Conservation (phyloP, 345 rosid genomes). For the Turritis glabra region DNA sequence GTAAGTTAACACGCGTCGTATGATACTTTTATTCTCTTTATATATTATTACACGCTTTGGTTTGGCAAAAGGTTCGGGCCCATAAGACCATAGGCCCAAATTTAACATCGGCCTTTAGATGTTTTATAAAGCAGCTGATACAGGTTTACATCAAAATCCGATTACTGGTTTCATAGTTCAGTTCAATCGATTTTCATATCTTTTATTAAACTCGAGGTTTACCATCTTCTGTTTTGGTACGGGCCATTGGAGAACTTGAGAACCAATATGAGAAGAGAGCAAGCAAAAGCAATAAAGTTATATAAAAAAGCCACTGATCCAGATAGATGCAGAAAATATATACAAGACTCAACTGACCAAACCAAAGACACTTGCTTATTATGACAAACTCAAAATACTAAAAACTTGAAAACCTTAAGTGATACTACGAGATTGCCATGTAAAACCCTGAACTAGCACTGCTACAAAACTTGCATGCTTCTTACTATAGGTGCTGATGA, state of each 20-base stretch:
- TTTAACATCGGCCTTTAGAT: background rate
- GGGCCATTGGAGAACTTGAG: background rate
- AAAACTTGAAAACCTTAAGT: conserved; percentile 16
- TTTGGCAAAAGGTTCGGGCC: background rate
- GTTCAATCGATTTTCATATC: background rate
- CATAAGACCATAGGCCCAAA: background rate
- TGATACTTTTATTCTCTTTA: background rate
- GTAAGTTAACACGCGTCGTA: background rate
- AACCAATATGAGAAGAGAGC: background rate
- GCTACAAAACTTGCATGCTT: conserved; percentile 67
- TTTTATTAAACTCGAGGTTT: no score
- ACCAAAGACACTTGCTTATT: conserved; percentile 30
- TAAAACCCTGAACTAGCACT: conserved; percentile 42
- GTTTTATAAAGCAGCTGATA: background rate
- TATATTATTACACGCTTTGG: background rate
- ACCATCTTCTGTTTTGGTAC: no score
- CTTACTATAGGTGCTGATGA: conserved; percentile 34
- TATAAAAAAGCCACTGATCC: conserved; percentile 13
- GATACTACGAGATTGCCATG: conserved; percentile 27
- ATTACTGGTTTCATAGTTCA: no score
- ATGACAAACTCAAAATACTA: conserved; percentile 18
- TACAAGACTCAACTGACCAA: conserved; percentile 32
- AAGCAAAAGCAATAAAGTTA: background rate
- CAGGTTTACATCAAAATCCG: background rate
- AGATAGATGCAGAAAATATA: conserved; percentile 20